These are phyloP conservation scores for Cynanchum wilfordii DNA, from an alignment of 257 asterid species.

Conservation along the genomic window DNA sequence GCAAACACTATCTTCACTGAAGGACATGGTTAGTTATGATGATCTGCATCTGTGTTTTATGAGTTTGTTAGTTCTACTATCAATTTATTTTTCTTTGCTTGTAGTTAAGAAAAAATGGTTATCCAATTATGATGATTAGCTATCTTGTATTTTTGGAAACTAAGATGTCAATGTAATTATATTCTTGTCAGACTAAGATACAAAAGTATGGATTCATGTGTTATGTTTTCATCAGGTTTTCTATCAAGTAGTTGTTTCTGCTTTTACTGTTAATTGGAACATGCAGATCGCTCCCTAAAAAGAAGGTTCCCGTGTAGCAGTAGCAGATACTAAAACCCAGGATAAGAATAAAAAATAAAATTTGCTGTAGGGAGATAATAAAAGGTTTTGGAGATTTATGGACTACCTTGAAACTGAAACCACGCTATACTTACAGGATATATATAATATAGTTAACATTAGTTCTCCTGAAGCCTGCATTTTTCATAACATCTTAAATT, in stretches of 20 bases:
- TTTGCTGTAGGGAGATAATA: background rate
- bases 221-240: background rate
- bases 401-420: background rate
- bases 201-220: background rate
- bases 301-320: background rate
- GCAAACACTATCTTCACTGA: constrained; percentile 41
- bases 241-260: background rate
- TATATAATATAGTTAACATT: background rate
- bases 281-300: background rate
- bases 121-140: background rate
- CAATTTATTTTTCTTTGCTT: background rate
- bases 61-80: background rate
- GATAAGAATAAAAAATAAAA: background rate
- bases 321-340: background rate
- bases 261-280: background rate
- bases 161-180: background rate
- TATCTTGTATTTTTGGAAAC: background rate
- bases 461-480: background rate
- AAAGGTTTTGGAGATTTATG: background rate
- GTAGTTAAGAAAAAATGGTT: background rate
- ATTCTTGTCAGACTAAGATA: background rate
- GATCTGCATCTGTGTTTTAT: background rate
- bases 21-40: constrained; percentile 50
- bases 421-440: background rate
- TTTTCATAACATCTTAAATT: background rate